A percentile compares a stretch with the other conserved stretches of the same genome.
Evolutionary conservation across 495 filamentous ascomycete genomes (phyloP).

Genomic region (Aspergillus incahuasiensis): DNA sequence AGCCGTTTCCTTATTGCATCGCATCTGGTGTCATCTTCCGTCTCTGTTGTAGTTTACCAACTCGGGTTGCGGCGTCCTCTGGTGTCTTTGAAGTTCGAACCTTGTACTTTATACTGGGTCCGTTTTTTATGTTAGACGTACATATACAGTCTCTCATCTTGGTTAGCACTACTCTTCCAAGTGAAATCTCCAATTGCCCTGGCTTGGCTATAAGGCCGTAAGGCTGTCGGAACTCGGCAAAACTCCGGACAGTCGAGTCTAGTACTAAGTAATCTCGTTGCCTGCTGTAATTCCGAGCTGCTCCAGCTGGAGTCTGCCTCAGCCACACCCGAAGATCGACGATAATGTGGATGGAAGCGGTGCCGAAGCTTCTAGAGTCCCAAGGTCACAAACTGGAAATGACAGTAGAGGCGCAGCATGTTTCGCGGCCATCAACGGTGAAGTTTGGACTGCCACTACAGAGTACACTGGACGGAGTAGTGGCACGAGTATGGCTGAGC

Average conservation of each 20-base stretch:
- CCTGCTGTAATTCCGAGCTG: constrained; percentile 1
- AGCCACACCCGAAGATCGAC: background rate
- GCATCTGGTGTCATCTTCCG: constrained; percentile 16
- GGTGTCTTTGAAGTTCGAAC: constrained; percentile 16
- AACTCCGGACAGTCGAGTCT: background rate
- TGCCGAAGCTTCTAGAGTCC: background rate
- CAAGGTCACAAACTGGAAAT: background rate
- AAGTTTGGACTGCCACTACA: too few species aligned
- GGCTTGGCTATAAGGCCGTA: background rate
- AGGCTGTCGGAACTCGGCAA: constrained; percentile 3
- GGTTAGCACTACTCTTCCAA: constrained; percentile 1
- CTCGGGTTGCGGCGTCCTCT: constrained; percentile 23
- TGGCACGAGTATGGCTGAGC: background rate
- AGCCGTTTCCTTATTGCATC: constrained; percentile 18
- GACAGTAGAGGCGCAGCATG: background rate
- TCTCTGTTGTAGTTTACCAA: constrained; percentile 19
- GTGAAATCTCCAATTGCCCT: background rate
- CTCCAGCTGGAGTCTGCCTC: background rate
- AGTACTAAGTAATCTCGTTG: constrained; percentile 2
- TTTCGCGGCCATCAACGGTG: too few species aligned
- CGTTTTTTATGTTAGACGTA: constrained; percentile 20
- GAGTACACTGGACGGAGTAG: background rate
- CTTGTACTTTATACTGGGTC: constrained; percentile 23
- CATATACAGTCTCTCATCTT: constrained; percentile 16
- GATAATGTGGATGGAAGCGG: background rate